Evolutionary conservation across 441 rosid genomes (phyloP).

Genomic region (Erodium chrysanthum): DNA sequence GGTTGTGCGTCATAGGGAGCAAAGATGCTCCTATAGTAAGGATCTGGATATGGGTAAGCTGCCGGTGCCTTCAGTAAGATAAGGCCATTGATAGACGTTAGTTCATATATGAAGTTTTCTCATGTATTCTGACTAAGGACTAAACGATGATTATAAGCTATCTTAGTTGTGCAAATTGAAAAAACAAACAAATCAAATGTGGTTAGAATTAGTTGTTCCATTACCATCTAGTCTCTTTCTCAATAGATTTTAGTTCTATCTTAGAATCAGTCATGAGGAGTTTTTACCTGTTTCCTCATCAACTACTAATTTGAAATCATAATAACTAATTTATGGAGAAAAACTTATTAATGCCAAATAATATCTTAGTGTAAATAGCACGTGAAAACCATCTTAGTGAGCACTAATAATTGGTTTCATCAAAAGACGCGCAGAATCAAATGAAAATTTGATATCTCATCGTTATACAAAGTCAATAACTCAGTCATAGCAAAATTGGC

Average conservation of each 20-base stretch:
- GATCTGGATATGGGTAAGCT: constrained; percentile 80
- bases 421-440: background rate
- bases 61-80: constrained; percentile 50
- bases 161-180: background rate
- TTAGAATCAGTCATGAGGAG: background rate
- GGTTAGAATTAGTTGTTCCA: background rate
- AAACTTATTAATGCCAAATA: background rate
- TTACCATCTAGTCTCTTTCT: background rate
- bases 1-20: constrained; percentile 65
- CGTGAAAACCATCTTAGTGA: too few species aligned
- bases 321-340: background rate
- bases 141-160: background rate
- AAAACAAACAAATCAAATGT: background rate
- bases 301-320: background rate
- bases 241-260: background rate
- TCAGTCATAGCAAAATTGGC: background rate
- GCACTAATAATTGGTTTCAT: too few species aligned
- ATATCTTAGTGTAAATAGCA: background rate
- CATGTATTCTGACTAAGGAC: background rate
- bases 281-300: background rate
- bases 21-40: constrained; percentile 83
- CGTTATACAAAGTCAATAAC: background rate
- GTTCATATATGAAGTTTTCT: background rate
- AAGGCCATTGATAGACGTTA: constrained; percentile 18
- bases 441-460: background rate